Base-by-base conservation (phyloP, 2,329 filamentous ascomycete species). In the Coniochaeta prunicola region DNA sequence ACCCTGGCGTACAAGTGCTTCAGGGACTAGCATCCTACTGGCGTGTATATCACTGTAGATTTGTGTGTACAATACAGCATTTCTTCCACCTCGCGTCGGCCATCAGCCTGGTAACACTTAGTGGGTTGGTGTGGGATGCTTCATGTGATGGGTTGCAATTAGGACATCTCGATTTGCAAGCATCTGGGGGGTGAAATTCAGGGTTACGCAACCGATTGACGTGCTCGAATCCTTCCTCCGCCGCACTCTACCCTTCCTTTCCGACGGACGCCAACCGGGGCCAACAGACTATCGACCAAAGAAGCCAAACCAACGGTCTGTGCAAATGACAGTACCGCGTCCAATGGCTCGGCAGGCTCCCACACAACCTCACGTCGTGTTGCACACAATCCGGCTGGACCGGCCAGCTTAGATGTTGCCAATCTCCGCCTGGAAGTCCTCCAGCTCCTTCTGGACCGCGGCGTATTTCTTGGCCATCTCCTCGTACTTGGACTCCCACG, bases 401-500 rank as follows among this genome's bases (percentile, higher is more conserved):
- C 45, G 24, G 24, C 45, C 53, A 55, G 58, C 69, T 86, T 86
- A 97, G 77, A 97, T 92, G 80, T 91, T 94, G 82, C 88, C 89
- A 77, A 97, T 92, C 79, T 96, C 92, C 68, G 80, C 78, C 79
- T 94, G 90, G 77, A 97, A 90, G 66, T 93, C 89, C 71, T 96
- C 87, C 72, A 97, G 81, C 75, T 97, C 92, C 83, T 93, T 93
- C 83, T 96, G 87, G 68, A 91, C 83, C 59, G 82, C 75, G 66
- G 80, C 78, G 82, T 96, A 89, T 80, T 97, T 96, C 86, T 92
- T 89, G 69, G 88, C 77, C 89, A 96, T 96, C 76, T 97, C 93
- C 80, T 97, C 94, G 80, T 96, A 97, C 83, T 99, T 97, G 77
- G 83, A 74, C 82, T 97, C 94, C 92, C 92, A 97, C 77, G 92